Conservation (phyloP, 805 yeast genomes). For the Yarrowia sp. region DNA sequence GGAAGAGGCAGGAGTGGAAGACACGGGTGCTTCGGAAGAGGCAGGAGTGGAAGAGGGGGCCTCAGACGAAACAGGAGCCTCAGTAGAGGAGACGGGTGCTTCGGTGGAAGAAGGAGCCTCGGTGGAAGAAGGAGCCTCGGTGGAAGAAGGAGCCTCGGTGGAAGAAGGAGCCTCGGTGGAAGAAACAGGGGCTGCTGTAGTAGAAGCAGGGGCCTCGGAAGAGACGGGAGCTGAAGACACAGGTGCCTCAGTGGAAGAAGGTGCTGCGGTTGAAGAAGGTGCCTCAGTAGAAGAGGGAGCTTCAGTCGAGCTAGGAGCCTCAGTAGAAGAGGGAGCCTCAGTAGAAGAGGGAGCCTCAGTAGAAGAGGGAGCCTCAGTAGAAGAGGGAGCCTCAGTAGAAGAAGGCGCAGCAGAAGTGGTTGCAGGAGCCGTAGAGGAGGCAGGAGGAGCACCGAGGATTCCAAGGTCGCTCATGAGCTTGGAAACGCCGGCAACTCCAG, state of each 20-base stretch:
- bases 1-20: too few relatives aligned
- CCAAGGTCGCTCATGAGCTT: slow-evolving; percentile 24
- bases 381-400: not conserved
- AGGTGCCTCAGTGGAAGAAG: not conserved
- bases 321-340: not conserved
- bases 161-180: not conserved
- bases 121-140: not conserved
- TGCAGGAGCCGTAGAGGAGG: not conserved
- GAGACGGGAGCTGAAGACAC: not conserved
- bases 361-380: slow-evolving; percentile 2
- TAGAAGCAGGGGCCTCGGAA: not conserved
- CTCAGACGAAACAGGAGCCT: not conserved
- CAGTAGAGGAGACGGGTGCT: not conserved
- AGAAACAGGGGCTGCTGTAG: not conserved
- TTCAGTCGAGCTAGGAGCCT: not conserved
- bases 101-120: not conserved
- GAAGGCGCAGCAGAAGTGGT: not conserved
- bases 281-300: not conserved
- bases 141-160: not conserved
- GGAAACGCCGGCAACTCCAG: slow-evolving; percentile 7
- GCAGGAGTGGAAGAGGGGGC: not conserved
- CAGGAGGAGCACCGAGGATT: not conserved
- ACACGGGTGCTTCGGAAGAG: not conserved
- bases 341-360: not conserved
- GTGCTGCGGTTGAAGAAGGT: not conserved